Evolutionary conservation across 1,284 basidiomycete genomes (phyloP), one percentile per base, ranked within the genome.

Genomic region (Ceratobasidium sp.): DNA sequence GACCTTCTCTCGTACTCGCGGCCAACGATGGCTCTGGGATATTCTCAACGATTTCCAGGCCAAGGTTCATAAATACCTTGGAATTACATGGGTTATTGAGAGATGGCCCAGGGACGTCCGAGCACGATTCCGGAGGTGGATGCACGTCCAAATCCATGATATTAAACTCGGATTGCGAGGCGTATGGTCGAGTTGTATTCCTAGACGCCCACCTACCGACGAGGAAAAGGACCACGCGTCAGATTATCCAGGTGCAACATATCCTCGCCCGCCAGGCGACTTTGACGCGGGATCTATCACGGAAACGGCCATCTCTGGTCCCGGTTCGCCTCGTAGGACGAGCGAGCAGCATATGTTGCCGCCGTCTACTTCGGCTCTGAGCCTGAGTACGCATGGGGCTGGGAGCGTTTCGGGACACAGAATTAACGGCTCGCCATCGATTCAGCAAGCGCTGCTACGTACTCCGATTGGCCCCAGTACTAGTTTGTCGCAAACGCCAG

Each of bases 1-100:
- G 72, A 67, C 78, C 0, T 80, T 69, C 56, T 26, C 79, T 9
- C 72, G 61, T 33, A 79, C 79, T 5, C 78, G 79, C 49, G 79
- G 79, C 40, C 79, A 63, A 26, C 61, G 67, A 2, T 80, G 77
- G 80, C 63, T 80, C 20, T 49, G 51, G 12, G 79, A 72, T 77
- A 55, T 78, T 12, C 53, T 76, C 9, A 55, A 67, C 15, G 80
- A 79, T 79, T 81, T 86, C 46, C 86, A 86, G 66, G 86, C 87
- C 60, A 84, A 82, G 69, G 82, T 91, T 68, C 81, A 87, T 56
- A 85, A 87, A 44, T 83, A 88, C 18, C 86, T 87, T 60, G 85
- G 84, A 51, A 78, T 79, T 39, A 69, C 75, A n/a, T 72, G 73
- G 51, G n/a, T 71, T n/a, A 44, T 81, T 20, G 42, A 73, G 28